Conservation (phyloP, 2,329 filamentous ascomycete species). For the Diplodia scrobiculata region DNA sequence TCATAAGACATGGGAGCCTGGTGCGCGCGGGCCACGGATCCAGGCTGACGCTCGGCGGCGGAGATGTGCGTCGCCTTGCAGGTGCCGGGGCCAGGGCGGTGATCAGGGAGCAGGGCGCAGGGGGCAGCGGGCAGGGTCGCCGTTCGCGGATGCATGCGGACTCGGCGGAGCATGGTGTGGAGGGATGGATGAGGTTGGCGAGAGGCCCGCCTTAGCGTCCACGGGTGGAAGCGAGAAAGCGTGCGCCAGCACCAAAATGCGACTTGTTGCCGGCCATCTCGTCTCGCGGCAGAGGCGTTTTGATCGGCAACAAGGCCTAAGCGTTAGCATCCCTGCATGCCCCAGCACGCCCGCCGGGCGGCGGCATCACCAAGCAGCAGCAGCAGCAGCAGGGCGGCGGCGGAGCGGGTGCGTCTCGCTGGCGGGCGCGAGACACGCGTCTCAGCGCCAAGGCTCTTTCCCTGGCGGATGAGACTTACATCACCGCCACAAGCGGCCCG, state of each 20-base stretch:
- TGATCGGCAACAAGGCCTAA: conserved; percentile 26
- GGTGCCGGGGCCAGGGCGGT: conserved; percentile 15
- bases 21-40: conserved; percentile 11
- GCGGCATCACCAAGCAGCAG: not conserved
- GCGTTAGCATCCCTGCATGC: conserved; percentile 18
- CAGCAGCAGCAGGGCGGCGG: not conserved
- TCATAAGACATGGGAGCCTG: conserved; percentile 22
- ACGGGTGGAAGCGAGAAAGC: not conserved
- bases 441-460: conserved; percentile 21
- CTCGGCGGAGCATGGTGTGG: not conserved
- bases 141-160: conserved; percentile 12
- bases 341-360: not conserved
- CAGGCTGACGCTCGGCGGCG: conserved; percentile 18
- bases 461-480: conserved; percentile 26
- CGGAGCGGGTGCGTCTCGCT: not conserved
- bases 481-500: conserved; percentile 27
- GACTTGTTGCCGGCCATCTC: conserved; percentile 22
- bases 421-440: not conserved
- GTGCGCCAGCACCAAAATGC: conserved; percentile 11
- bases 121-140: conserved; percentile 8
- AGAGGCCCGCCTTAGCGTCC: conserved; percentile 9
- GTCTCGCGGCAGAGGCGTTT: conserved; percentile 27
- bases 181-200: conserved; percentile 14
- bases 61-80: conserved; percentile 25
- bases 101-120: conserved; percentile 25